Conservation (phyloP, 495 filamentous ascomycete genomes). For the Parachaetomium inaequale region DNA sequence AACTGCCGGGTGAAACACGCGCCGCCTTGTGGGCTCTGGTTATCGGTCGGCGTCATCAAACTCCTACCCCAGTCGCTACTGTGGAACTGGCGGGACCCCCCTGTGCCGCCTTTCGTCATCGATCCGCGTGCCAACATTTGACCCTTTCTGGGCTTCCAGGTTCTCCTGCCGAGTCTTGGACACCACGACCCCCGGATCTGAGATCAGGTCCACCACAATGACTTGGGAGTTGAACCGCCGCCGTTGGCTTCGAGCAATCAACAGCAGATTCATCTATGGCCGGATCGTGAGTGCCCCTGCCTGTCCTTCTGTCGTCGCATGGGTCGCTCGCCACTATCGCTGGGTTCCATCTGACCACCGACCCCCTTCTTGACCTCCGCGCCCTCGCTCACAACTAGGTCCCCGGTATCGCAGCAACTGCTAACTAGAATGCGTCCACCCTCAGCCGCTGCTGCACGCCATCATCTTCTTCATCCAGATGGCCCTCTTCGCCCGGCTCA, state of each 20-base stretch:
- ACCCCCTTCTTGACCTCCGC: constrained; percentile 1
- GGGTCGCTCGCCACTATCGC: constrained; percentile 13
- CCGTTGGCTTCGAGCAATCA: constrained; percentile 63
- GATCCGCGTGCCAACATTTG: constrained; percentile 11
- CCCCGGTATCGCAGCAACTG: not conserved
- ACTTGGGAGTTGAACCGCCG: constrained; percentile 56
- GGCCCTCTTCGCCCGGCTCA: constrained; percentile 73
- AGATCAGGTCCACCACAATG: constrained; percentile 35
- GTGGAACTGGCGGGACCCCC: constrained; percentile 26
- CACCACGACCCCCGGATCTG: not conserved
- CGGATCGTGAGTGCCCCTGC: constrained; percentile 60
- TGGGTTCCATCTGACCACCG: constrained; percentile 3
- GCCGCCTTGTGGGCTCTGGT: not conserved
- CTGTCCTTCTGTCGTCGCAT: constrained; percentile 22
- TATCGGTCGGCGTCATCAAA: constrained; percentile 8
- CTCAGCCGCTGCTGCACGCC: constrained; percentile 79
- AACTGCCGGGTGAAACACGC: not conserved
- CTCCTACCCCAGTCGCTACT: constrained; percentile 3
- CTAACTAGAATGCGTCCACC: constrained; percentile 20
- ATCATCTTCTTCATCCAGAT: constrained; percentile 86
- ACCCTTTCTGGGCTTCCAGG: not conserved
- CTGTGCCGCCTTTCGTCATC: constrained; percentile 25
- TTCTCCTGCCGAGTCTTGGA: not conserved
- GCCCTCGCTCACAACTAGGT: constrained; percentile 12
- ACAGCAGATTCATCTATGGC: constrained; percentile 76